Evolutionary conservation across 768 basidiomycete genomes (phyloP), one percentile per base, ranked within the genome.

Genomic region (Mycena alexandri): DNA sequence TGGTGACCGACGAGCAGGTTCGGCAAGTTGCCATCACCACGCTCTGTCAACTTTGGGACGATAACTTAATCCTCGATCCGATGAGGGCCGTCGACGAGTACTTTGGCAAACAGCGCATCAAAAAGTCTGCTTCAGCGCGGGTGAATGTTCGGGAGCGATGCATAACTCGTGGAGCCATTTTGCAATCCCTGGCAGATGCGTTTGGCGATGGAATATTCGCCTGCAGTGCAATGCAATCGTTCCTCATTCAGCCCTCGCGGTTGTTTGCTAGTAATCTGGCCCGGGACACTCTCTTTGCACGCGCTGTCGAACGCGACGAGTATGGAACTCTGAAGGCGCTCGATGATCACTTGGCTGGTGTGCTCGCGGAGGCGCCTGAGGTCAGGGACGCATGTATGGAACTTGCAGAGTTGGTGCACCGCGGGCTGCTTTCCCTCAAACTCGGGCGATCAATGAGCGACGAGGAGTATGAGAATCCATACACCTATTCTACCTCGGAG

Each of bases 1-100:
- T 53, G 52, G 38, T 21, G 16, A 14, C 7, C 5, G 52, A 53
- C 14, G 36, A 8, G 9, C 19, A 53, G 17, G 52, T 53, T 1
- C 38, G 38, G 19, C 11, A 8, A 11, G 36, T 53, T 36, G 34
- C 34, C 7, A n/a, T 36, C 9, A 19, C 36, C 12, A n/a, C 11
- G 34, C 52, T 53, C n/a, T 53, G 52, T 36, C 12, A 22, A 12
- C n/a, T 53, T 3, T 53, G 52, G 52, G 52, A 53, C n/a, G 13
- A 53, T 11, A 11, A 53, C 19, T n/a, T 53, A 10, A 38, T 53
- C 21, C 13, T 53, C 8, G 21, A 36, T 10, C 52, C 52, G 10
- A 38, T 38, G 34, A 12, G 7, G 9, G 9, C 13, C 10, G 34
- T 53, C 2, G 52, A 53, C n/a, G 21, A 22, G 52, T 6, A 6